Conservation (phyloP, 2,329 filamentous ascomycete genomes). For the Pseudogymnoascus sp. region DNA sequence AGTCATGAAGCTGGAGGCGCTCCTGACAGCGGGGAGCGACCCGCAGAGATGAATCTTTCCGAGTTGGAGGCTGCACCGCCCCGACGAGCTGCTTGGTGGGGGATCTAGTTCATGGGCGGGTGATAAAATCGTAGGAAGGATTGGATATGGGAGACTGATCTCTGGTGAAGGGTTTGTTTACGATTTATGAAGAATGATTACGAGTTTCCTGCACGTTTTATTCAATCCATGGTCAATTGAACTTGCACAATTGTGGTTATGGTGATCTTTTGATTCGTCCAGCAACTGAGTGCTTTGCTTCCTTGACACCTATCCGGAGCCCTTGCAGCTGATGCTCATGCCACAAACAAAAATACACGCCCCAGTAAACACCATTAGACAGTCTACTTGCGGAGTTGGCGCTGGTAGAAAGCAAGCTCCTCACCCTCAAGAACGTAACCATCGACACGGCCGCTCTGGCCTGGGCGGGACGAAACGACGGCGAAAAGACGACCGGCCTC, state of each 20-base stretch:
- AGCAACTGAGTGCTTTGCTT: conserved; percentile 9
- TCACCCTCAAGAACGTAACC: conserved; percentile 99
- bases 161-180: neutral
- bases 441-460: conserved; percentile 93
- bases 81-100: neutral
- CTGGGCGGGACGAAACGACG: conserved; percentile 83
- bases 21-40: neutral
- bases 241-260: neutral
- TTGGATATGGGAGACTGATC: neutral
- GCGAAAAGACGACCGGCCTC: conserved; percentile 97
- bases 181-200: neutral
- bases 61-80: neutral
- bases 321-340: conserved; percentile 8
- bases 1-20: neutral
- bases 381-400: conserved; percentile 94
- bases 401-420: conserved; percentile 99
- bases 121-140: neutral
- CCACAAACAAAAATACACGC: conserved; percentile 10
- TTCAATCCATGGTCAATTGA: neutral
- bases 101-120: neutral
- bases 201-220: neutral
- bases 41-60: neutral
- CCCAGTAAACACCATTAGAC: conserved; percentile 25
- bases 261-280: neutral
- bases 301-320: conserved; percentile 8